phyloP scores from a whole-genome alignment of 805 yeast species.

The Pichia cephalocereana region DNA sequence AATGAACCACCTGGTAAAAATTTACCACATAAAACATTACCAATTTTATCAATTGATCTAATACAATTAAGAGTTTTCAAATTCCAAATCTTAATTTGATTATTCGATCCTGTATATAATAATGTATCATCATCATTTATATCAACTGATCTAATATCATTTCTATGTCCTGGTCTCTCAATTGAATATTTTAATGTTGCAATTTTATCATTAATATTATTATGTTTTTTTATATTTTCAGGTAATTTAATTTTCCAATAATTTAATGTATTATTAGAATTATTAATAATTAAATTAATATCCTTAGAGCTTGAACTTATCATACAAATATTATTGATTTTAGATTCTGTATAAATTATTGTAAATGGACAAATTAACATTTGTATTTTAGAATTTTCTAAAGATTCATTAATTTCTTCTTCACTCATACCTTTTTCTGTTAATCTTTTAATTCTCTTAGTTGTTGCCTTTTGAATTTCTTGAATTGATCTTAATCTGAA shows the following conservation, averaged over 20 bases:
- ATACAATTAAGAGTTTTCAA: conserved; percentile 61
- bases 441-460: conserved; percentile 70
- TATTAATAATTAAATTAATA: conserved; percentile 53
- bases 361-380: conserved; percentile 64
- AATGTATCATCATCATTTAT: conserved; percentile 73
- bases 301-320: conserved; percentile 36
- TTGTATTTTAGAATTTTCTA: conserved; percentile 38
- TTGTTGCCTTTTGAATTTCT: conserved; percentile 70
- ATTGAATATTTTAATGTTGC: conserved; percentile 43
- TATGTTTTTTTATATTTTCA: conserved; percentile 45
- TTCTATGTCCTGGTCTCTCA: conserved; percentile 79
- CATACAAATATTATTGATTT: conserved; percentile 64
- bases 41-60: conserved; percentile 73
- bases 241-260: conserved; percentile 50
- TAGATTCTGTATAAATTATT: conserved; percentile 52
- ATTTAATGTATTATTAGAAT: conserved; percentile 69
- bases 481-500: conserved; percentile 68
- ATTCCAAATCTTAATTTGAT: conserved; percentile 85
- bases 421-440: conserved; percentile 57
- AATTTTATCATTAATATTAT: conserved; percentile 30
- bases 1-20: conserved; percentile 90
- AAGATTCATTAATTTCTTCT: conserved; percentile 48
- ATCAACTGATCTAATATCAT: conserved; percentile 78
- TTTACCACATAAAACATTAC: conserved; percentile 71
- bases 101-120: conserved; percentile 85